Base-by-base conservation (phyloP, 2,329 filamentous ascomycete genomes). In the Hyphodiscus sp. region DNA sequence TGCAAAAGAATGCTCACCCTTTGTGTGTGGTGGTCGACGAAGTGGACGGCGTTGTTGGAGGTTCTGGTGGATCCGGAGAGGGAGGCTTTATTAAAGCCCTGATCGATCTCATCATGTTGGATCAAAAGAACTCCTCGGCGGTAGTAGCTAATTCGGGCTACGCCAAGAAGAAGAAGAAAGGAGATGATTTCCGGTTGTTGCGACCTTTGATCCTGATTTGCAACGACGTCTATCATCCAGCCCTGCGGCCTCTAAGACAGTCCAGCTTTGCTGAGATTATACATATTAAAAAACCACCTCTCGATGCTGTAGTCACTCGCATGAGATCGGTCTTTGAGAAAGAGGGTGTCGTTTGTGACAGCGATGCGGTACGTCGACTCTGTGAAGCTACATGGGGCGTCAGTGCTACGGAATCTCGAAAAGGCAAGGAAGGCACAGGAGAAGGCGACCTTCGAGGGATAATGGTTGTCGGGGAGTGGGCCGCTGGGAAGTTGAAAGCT, bases 21-120 rank as follows among this genome's bases (percentile, higher is more conserved):
- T 85, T 96, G 0, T 99, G 94, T 62, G 88, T 99, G 3, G 80
- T 99, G 1, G 90, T 99, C 0, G 94, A 99, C 65, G 94, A 99
- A 71, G 94, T 97, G 1, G 94, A 99, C 67, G 94, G 94, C 42
- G 94, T 95, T 0, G 90, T 95, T 2, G 79, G 87, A 20, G 91
- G 92, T 11, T 85, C 86, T 48, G 85, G 87, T 5, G 79, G 75
- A 20, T 83, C 85, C 26, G 88, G 91, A 41, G 94, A 99, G 67
- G 92, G 92, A 49, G 94, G 94, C 0, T 99, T 99, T 61, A 85
- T 99, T 70, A 96, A 91, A 68, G 94, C 94, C 1, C 73, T 99
- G 55, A 92, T 99, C 58, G 94, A 99, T 63, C 78, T 99, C 3
- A 85, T 97, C 45, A 75, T 87, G 46, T 75, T 89, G 11, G 94